Conservation (phyloP, 179 eudicot species). For the Spinacia oleracea region DNA sequence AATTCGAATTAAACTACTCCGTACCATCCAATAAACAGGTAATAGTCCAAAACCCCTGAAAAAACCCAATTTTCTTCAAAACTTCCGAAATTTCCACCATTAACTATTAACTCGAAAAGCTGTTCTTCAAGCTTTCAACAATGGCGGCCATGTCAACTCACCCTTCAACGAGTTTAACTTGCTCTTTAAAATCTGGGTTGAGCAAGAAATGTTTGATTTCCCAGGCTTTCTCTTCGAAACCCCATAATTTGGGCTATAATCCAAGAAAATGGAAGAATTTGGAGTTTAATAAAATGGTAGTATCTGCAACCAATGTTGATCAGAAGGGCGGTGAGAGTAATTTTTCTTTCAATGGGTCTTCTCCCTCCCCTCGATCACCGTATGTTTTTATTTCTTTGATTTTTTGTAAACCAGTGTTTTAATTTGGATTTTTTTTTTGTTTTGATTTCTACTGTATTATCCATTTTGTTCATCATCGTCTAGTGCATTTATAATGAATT, state of each 20-base stretch:
- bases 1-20: no score
- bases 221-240: neutral
- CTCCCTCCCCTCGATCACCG: slow-evolving; percentile 24
- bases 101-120: no score
- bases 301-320: slow-evolving; percentile 29
- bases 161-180: slow-evolving; percentile 6
- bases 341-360: slow-evolving; percentile 14
- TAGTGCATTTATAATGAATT: neutral
- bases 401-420: neutral
- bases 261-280: slow-evolving; percentile 19
- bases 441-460: neutral
- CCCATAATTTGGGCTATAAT: slow-evolving; percentile 20
- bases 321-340: slow-evolving; percentile 18
- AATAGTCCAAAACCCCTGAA: no score
- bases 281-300: slow-evolving; percentile 25
- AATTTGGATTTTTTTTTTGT: neutral
- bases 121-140: neutral
- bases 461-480: neutral
- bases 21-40: no score
- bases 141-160: slow-evolving; percentile 35
- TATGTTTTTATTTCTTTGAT: neutral
- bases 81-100: no score
- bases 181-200: slow-evolving; percentile 3
- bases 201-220: neutral
- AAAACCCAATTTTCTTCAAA: no score